Base-by-base conservation (phyloP, 176 grass and related monocot genomes). In the Saccharum spontaneum region DNA sequence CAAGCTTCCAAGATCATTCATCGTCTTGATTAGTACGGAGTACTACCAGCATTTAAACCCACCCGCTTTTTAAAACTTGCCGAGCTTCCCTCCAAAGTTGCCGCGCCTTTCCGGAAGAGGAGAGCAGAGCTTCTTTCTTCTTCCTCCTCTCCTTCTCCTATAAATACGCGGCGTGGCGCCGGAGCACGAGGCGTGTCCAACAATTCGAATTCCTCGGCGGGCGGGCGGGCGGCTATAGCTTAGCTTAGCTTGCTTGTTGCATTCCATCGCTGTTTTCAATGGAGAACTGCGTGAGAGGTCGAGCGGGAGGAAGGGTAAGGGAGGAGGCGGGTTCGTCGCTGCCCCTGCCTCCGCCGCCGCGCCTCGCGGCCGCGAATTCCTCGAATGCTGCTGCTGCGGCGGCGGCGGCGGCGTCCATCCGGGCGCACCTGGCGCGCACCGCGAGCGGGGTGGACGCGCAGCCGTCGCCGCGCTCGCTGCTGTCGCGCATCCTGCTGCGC, bases 391-490 rank as follows among this genome's bases (percentile, higher is more conserved):
- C 83, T 1, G 40, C 76, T 4, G 49, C 83, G 1, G 41, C 78
- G 0, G 78, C 81, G 0, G 73, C 84, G 13, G 79, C 73, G 73
- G 83, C 84, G n/a, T 83, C 89, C 62, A 87, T 91, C 33, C 64
- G 70, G 1, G 81, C 85, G 1, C 50, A 84, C 20, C 85, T 87
- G 0, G 44, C 71, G 24, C 37, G 81, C 26, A 84, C 75, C 40
- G 34, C 40, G 3, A 79, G 81, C 33, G 52, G 60, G 3, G 41
- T 70, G 31, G 89, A 91, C 18, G 84, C 76, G 71, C 85, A 84
- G 76, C 67, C 80, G 36, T 87, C 89, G 34, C 89, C 89, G 77
- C 76, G 89, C 14, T 91, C 89, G 52, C 81, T 91, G 71, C 89
- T 91, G 64, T 91, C 89, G 14, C 89, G 89, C 36, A 81, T 91